Conservation (phyloP, 352 stramenopile species). For the Globisporangium mamillatum region DNA sequence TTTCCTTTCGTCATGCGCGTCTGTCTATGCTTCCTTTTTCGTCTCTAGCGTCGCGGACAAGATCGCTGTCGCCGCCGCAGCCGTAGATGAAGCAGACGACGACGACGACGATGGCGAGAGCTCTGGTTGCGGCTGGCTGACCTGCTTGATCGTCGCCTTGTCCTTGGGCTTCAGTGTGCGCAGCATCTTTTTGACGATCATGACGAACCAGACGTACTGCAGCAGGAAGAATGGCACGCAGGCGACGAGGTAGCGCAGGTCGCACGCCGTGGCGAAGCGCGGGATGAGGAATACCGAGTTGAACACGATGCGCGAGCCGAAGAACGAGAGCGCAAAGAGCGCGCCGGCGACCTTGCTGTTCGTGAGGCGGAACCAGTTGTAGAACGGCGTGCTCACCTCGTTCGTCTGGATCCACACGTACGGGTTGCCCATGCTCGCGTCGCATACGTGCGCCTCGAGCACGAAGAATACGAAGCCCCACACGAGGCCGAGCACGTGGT, state of each 20-base stretch:
- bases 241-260: conserved; percentile 48
- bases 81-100: not conserved
- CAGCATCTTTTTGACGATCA: conserved; percentile 61
- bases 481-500: conserved; percentile 65
- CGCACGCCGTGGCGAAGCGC: conserved; percentile 35
- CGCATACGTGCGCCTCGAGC: conserved; percentile 58
- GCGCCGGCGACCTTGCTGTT: conserved; percentile 48
- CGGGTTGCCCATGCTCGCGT: conserved; percentile 47
- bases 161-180: conserved; percentile 10
- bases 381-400: conserved; percentile 77
- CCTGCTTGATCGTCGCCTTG: not conserved
- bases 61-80: not conserved
- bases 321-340: conserved; percentile 63
- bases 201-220: conserved; percentile 75
- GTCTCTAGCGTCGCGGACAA: conserved; percentile 1
- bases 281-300: conserved; percentile 69
- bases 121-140: not conserved
- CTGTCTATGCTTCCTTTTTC: conserved; percentile 12
- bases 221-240: conserved; percentile 67
- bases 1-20: too few species aligned
- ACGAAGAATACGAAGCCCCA: conserved; percentile 59
- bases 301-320: conserved; percentile 65
- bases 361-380: conserved; percentile 79
- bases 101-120: not conserved
- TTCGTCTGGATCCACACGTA: conserved; percentile 87